Conservation (phyloP, 305 asterid species). For the Striga hermonthica region DNA sequence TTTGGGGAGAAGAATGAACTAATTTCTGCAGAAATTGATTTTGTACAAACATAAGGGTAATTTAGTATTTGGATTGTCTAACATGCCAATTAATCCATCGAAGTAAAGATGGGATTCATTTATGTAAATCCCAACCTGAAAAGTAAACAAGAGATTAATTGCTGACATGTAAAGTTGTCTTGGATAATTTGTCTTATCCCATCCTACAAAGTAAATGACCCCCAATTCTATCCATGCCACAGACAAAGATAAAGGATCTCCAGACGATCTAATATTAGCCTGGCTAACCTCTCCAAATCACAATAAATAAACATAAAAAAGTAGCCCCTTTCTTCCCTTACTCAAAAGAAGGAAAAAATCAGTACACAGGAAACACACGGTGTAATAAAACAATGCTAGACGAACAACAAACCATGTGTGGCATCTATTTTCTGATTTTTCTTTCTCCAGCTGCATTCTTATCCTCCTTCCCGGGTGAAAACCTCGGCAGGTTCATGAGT, state of each 20-base stretch:
- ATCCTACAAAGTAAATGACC: too few relatives aligned
- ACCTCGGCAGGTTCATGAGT: conserved; percentile 68
- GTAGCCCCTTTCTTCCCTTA: neutral
- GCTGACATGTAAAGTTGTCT: too few relatives aligned
- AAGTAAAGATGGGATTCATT: too few relatives aligned
- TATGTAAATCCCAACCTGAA: too few relatives aligned
- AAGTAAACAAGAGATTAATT: too few relatives aligned
- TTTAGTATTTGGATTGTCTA: too few relatives aligned
- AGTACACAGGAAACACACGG: neutral
- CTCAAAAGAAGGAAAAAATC: conserved; percentile 29
- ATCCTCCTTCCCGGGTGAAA: conserved; percentile 53
- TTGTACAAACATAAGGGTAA: too few relatives aligned
- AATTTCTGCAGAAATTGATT: too few relatives aligned
- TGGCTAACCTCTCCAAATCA: conserved; percentile 43
- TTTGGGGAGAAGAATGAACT: too few relatives aligned
- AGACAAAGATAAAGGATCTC: conserved; percentile 29
- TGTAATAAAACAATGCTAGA: conserved; percentile 2
- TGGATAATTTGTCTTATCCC: too few relatives aligned
- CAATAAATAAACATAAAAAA: conserved; percentile 29
- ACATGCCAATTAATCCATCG: too few relatives aligned
- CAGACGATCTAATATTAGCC: conserved; percentile 49
- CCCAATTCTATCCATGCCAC: conserved; percentile 36
- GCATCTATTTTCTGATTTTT: conserved; percentile 39
- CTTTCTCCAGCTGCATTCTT: conserved; percentile 33
- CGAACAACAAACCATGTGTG: conserved; percentile 16